Evolutionary conservation across 306 rosid species (phyloP), one percentile per base, ranked within the genome.

Genomic region (Citrullus colocynthis): DNA sequence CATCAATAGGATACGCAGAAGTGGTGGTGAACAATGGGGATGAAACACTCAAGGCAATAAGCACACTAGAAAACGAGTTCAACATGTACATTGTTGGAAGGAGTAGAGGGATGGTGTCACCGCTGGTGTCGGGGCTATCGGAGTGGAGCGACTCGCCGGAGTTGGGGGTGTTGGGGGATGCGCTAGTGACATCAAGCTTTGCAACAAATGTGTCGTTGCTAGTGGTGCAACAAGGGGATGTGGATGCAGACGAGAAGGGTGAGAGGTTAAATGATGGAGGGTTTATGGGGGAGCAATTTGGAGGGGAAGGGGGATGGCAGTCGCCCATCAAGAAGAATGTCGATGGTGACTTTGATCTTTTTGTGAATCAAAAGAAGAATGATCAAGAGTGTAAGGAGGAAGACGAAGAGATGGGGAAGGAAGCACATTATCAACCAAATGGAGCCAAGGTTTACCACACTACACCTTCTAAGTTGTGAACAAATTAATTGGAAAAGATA

Each of bases 111-210:
- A 79, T 32, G 24, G 24, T 15, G 67, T 76, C 85, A 2, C 70
- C 80, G 10, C 63, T 63, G 1, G 81, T 80, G 8, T 61, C 84
- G 0, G 83, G 84, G 7, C 24, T 82, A 11, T 78, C 70, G n/a
- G 87, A 86, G 20, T 84, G 83, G 81, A 78, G 81, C 7, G 86
- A 84, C 59, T 61, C 37, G 3, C 84, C 87, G 8, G 89, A 86
- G 36, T 30, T 87, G 13, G 89, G 89, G 7, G 77, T 79, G 28
- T 18, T 86, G 0, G 87, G 87, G 34, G 87, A 86, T 24, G 37
- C 73, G 1, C 11, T 84, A n/a, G 84, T 86, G 52, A 65, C 84
- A 21, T 80, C 89, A 1, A 82, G 73, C 74, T 84, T 84, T 67
- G 56, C 82, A 7, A 15, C 80, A 4, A 77, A 78, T 2, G 76